A percentile compares a stretch with the other conserved stretches of the same genome.
Evolutionary conservation across 139 green algal species (phyloP).

Genomic region (Haematococcus lacustris): DNA sequence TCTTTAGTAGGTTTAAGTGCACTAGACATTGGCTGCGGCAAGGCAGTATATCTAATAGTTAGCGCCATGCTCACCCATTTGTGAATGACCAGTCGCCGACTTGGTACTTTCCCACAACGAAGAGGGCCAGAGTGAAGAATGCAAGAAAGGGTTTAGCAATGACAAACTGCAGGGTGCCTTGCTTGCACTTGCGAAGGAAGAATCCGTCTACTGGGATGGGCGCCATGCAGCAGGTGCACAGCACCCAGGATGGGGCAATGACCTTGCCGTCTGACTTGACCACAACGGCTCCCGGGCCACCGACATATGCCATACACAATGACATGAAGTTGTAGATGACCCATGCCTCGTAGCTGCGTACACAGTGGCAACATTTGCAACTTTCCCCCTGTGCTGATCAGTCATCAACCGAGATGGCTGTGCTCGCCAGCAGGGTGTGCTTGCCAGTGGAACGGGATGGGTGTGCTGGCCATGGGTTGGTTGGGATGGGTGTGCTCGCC

Average conservation of each 20-base stretch:
- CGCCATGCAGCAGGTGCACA: conserved; percentile 86
- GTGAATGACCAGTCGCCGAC: conserved; percentile 72
- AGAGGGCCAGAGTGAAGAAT: conserved; percentile 70
- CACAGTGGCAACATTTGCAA: no score
- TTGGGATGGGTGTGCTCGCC: no score
- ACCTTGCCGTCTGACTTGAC: conserved; percentile 75
- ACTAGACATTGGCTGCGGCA: no score
- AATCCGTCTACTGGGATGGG: conserved; percentile 74
- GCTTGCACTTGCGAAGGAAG: conserved; percentile 80
- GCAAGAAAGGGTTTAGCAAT: conserved; percentile 89
- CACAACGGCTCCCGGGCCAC: conserved; percentile 85
- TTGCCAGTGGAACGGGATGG: no score
- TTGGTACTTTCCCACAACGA: conserved; percentile 61
- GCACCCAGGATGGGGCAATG: conserved; percentile 69
- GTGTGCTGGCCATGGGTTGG: no score
- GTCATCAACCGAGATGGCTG: no score
- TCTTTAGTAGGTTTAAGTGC: background rate
- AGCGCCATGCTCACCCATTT: no score
- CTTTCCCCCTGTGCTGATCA: no score
- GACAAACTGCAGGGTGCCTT: conserved; percentile 91
- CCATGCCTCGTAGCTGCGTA: conserved; percentile 92
- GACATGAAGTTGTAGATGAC: conserved; percentile 97
- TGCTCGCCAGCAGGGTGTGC: no score
- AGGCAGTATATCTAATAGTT: no score
- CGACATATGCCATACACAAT: conserved; percentile 92